Percentiles rank a stretch among this genome's conserved stretches.
Evolutionary conservation across 768 basidiomycete genomes (phyloP).

Genomic region (Hirschioporus abietinus): DNA sequence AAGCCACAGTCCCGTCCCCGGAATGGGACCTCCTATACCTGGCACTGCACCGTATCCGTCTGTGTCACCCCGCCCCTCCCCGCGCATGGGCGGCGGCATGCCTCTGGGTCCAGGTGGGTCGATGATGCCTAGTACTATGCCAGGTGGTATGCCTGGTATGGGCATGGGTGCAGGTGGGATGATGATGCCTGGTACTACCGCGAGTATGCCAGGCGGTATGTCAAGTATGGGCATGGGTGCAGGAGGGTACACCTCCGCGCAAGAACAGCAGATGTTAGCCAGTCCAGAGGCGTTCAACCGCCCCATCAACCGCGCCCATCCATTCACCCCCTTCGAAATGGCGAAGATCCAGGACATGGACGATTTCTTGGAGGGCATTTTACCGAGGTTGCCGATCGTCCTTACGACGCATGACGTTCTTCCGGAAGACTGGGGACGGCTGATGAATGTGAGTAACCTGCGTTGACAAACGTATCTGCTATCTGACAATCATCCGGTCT

Average conservation of each 20-base stretch:
- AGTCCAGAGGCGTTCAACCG: conserved; percentile 66
- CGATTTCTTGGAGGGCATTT: conserved; percentile 52
- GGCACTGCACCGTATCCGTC: conserved; percentile 24
- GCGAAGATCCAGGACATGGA: conserved; percentile 79
- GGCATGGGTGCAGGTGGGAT: conserved; percentile 16
- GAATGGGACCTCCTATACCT: conserved; percentile 39
- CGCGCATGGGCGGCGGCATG: not conserved
- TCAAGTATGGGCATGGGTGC: conserved; percentile 25
- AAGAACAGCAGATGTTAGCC: conserved; percentile 26
- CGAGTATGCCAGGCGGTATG: conserved; percentile 21
- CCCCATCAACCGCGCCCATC: conserved; percentile 58
- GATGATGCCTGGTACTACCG: conserved; percentile 5
- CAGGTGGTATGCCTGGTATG: conserved; percentile 31
- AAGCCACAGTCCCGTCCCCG: conserved; percentile 11
- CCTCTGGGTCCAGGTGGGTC: conserved; percentile 2
- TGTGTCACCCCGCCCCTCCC: conserved; percentile 15
- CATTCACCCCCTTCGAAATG: conserved; percentile 64
- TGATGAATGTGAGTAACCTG: conserved; percentile 56
- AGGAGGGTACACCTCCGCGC: conserved; percentile 23
- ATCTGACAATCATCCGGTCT: not conserved
- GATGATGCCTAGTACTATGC: conserved; percentile 1
- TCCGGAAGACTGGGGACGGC: conserved; percentile 73
- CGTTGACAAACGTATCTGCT: not conserved
- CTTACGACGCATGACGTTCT: conserved; percentile 74
- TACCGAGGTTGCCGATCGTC: conserved; percentile 65